These are phyloP conservation scores for Lupinus albus DNA, from an alignment of 306 rosid species.

Conservation along the genomic window DNA sequence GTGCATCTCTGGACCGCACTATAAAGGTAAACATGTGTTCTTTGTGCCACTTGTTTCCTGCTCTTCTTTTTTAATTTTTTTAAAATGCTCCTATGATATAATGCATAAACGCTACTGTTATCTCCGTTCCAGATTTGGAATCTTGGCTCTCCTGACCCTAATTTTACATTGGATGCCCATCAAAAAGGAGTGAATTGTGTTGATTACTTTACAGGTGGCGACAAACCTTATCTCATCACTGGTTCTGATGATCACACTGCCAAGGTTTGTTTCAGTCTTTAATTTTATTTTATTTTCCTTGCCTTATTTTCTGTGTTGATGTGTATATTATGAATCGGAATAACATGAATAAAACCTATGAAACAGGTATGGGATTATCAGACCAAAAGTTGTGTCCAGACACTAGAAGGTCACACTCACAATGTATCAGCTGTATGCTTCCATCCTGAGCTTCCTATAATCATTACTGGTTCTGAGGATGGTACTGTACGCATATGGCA, in stretches of 20 bases:
- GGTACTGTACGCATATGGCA: constrained; percentile 99
- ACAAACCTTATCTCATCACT: constrained; percentile 93
- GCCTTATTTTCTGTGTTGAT: background rate
- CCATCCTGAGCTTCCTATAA: constrained; percentile 98
- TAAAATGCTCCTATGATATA: constrained; percentile 37
- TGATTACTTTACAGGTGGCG: constrained; percentile 99
- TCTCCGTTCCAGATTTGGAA: constrained; percentile 81
- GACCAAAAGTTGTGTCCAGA: constrained; percentile 99
- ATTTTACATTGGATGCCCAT: constrained; percentile 98
- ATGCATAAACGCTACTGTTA: constrained; percentile 35
- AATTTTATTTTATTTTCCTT: constrained; percentile 15
- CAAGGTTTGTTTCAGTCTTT: constrained; percentile 58
- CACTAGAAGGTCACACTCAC: constrained; percentile 99
- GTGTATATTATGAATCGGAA: constrained; percentile 41
- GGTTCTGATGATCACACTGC: constrained; percentile 99
- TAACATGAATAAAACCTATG: constrained; percentile 37
- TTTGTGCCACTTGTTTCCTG: constrained; percentile 25
- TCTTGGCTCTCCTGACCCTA: constrained; percentile 98
- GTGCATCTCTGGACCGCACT: constrained; percentile 99
- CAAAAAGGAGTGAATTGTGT: constrained; percentile 98
- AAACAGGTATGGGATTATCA: constrained; percentile 98
- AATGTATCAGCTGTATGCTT: constrained; percentile 99
- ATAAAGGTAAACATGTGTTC: constrained; percentile 69
- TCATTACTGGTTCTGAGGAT: constrained; percentile 97
- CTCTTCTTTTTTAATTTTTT: background rate